Conservation (phyloP, 176 grass and related monocot genomes). For the Avena eriantha region DNA sequence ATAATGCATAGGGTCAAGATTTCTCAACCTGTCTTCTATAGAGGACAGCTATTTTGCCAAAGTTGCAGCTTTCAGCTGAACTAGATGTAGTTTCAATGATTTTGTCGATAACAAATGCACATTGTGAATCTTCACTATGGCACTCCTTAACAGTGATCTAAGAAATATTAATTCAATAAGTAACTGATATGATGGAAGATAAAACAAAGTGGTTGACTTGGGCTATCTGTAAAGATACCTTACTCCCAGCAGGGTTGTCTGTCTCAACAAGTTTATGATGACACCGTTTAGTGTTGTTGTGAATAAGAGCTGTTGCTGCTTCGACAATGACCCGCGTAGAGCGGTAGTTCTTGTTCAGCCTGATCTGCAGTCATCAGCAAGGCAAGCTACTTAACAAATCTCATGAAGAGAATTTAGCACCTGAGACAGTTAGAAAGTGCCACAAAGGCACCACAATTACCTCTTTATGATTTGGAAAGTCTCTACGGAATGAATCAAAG, state of each 20-base stretch:
- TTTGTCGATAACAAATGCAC: slow-evolving; percentile 95
- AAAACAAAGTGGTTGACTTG: background rate
- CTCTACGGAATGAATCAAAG: slow-evolving; percentile 93
- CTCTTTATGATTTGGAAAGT: slow-evolving; percentile 92
- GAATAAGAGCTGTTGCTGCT: slow-evolving; percentile 90
- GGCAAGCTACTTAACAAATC: slow-evolving; percentile 39
- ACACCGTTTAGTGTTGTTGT: slow-evolving; percentile 72
- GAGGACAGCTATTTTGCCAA: slow-evolving; percentile 80
- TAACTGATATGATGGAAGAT: slow-evolving; percentile 28
- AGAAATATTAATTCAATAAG: slow-evolving; percentile 43
- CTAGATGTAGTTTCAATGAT: slow-evolving; percentile 84
- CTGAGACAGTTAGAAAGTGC: slow-evolving; percentile 10
- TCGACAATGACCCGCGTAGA: slow-evolving; percentile 89
- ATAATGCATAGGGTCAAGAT: slow-evolving; percentile 7
- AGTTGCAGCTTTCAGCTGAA: slow-evolving; percentile 54
- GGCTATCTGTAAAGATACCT: slow-evolving; percentile 61
- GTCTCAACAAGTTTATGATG: slow-evolving; percentile 77
- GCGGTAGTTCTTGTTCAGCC: slow-evolving; percentile 89
- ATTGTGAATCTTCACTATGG: slow-evolving; percentile 89
- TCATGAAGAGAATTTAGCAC: slow-evolving; percentile 7
- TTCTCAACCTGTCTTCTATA: slow-evolving; percentile 85
- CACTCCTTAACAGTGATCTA: slow-evolving; percentile 94
- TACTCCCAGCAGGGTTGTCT: slow-evolving; percentile 81
- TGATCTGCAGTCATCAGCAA: slow-evolving; percentile 68
- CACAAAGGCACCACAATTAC: slow-evolving; percentile 38